phyloP scores from a whole-genome alignment of 2,329 filamentous ascomycete species.

The Curvularia spicifera region DNA sequence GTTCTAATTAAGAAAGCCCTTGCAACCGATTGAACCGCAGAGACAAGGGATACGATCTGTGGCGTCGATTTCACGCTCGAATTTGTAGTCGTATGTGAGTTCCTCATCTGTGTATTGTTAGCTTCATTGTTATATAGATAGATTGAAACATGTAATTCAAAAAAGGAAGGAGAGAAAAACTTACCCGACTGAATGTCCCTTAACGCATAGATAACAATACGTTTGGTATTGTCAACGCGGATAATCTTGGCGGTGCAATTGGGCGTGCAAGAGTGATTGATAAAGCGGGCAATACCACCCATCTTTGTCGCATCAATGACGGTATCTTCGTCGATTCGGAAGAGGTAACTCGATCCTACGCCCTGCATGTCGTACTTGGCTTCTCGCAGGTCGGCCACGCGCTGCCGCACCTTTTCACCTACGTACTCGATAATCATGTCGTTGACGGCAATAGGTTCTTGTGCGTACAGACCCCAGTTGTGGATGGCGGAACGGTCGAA shows the following conservation, averaged over 20 bases:
- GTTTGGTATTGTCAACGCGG: conserved; percentile 95
- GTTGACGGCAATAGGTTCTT: conserved; percentile 95
- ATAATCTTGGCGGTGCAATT: conserved; percentile 99
- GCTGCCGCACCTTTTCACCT: conserved; percentile 94
- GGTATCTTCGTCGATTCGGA: conserved; percentile 96
- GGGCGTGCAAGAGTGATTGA: conserved; percentile 97
- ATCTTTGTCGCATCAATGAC: conserved; percentile 99
- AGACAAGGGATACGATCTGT: conserved; percentile 96
- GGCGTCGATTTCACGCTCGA: conserved; percentile 94
- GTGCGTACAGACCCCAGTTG: conserved; percentile 97
- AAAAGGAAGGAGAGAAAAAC: conserved; percentile 49
- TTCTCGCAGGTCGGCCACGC: conserved; percentile 96
- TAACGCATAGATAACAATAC: conserved; percentile 98
- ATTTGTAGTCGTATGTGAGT: conserved; percentile 99
- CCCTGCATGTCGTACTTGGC: conserved; percentile 92
- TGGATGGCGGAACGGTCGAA: conserved; percentile 98
- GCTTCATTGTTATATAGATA: conserved; percentile 10
- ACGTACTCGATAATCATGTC: conserved; percentile 99
- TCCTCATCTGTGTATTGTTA: conserved; percentile 77
- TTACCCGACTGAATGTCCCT: conserved; percentile 93
- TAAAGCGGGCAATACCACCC: conserved; percentile 96
- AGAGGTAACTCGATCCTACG: conserved; percentile 95
- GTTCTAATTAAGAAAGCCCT: conserved; percentile 93
- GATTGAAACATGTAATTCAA: not conserved
- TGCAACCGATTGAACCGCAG: conserved; percentile 93